Conservation (phyloP, 1,284 basidiomycete genomes). For the Neolentinus lepideus region DNA sequence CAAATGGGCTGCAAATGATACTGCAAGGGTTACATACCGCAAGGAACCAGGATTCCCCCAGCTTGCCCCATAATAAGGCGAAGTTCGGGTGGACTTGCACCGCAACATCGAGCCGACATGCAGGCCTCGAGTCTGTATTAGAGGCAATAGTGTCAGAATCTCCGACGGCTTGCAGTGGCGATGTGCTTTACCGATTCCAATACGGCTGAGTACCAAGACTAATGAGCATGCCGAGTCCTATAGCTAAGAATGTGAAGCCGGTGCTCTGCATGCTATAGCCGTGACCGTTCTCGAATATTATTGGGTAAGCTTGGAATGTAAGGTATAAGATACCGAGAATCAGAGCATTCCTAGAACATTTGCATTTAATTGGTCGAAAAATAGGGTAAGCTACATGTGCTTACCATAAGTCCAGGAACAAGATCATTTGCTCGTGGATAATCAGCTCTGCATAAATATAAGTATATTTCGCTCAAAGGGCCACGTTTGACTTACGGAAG, state of each 20-base stretch:
- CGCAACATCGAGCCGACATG: conserved; percentile 27
- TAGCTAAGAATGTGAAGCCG: conserved; percentile 66
- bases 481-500: conserved; percentile 50
- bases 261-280: conserved; percentile 53
- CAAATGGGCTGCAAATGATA: not conserved
- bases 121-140: conserved; percentile 22
- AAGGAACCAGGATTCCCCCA: conserved; percentile 61
- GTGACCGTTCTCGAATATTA: conserved; percentile 59
- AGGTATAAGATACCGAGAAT: conserved; percentile 74
- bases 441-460: conserved; percentile 46
- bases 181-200: conserved; percentile 45
- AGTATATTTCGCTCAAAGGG: not conserved
- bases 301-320: conserved; percentile 64
- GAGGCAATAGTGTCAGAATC: conserved; percentile 4
- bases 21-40: conserved; percentile 28
- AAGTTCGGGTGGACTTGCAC: conserved; percentile 59
- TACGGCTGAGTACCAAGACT: conserved; percentile 50
- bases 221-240: conserved; percentile 60
- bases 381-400: conserved; percentile 6
- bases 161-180: not conserved
- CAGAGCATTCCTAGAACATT: conserved; percentile 37
- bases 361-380: not conserved
- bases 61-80: conserved; percentile 60
- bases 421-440: conserved; percentile 66
- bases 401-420: conserved; percentile 54